phyloP scores from a whole-genome alignment of 768 basidiomycete genomes.

The Tylopilus felleus region DNA sequence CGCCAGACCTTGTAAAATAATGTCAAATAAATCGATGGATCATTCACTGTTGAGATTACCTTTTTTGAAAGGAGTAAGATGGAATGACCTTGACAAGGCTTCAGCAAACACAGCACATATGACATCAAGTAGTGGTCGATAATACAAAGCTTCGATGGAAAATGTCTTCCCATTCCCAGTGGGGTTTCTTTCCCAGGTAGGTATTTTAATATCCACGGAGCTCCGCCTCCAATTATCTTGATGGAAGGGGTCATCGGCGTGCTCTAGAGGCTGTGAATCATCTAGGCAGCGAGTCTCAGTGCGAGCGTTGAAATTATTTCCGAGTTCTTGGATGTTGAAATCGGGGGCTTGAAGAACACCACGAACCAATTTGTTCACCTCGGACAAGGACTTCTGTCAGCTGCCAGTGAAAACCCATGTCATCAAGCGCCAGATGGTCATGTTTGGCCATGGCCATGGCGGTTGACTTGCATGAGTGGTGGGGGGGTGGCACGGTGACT shows the following conservation, averaged over 20 bases:
- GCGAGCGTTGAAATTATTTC: not conserved
- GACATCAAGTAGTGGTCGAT: slow-evolving; percentile 16
- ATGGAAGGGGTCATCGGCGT: not conserved
- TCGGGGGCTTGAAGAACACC: slow-evolving; percentile 2
- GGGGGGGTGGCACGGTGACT: no score
- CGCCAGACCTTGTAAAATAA: not conserved
- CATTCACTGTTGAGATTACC: not conserved
- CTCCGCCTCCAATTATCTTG: not conserved
- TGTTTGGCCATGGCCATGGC: slow-evolving; percentile 18
- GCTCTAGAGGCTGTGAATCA: not conserved
- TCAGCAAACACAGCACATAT: slow-evolving; percentile 3
- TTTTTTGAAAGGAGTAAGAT: slow-evolving; percentile 23
- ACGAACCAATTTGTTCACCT: not conserved
- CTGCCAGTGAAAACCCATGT: slow-evolving; percentile 6
- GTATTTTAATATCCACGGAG: not conserved
- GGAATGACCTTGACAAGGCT: slow-evolving; percentile 9
- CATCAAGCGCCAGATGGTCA: slow-evolving; percentile 11
- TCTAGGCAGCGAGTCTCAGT: not conserved
- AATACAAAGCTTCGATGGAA: slow-evolving; percentile 26
- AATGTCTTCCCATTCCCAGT: slow-evolving; percentile 16
- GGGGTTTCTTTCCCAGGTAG: not conserved
- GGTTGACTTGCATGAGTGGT: not conserved
- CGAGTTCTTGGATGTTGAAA: slow-evolving; percentile 2
- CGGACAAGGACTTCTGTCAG: not conserved
- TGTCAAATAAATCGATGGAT: not conserved